Evolutionary conservation across 331 rosid species (phyloP), one percentile per base, ranked within the genome.

Genomic region (Quercus phellos): DNA sequence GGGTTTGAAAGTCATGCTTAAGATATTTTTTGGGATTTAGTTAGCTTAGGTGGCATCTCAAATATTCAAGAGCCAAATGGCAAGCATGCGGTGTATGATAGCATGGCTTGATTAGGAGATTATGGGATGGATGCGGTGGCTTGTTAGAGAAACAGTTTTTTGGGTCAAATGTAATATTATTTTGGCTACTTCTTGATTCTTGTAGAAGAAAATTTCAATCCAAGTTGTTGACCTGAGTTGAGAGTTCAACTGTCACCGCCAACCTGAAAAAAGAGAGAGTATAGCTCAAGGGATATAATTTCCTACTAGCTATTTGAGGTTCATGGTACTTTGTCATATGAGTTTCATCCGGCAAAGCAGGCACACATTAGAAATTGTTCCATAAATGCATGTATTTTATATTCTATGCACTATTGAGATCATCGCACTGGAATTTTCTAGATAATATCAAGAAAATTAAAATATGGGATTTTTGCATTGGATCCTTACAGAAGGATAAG

Each of bases 51-150:
- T 58, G 72, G 54, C 43, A 18, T 59, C 46, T 79, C 30, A 21
- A 30, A 78, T 74, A 18, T 43, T 21, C 14, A 68, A 51, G 78
- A 16, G 56, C 58, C 89, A 90, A 88, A 61, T 85, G 87, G 89
- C 87, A 55, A 71, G 35, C 87, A 76, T 84, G 84, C 83, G 80
- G 6, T 56, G 32, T 55, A 55, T 76, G 51, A 68, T 21, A 18
- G 35, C 51, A 84, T 74, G 86, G 79, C 76, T 38, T 38, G 46
- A 38, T 46, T 60, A 30, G 61, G 17, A 73, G 51, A 38, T 74
- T 51, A 29, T 55, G 3, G 18, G 77, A 61, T 61, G 79, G 77
- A 63, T 63, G 79, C n/a, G 54, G 60, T 14, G 58, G 68, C 43
- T 46, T 27, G 18, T 13, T 6, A 30, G 24, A 4, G 42, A 30